Percentiles rank a stretch among this genome's conserved stretches.
These are phyloP conservation scores for Solanum chmielewskii DNA, from an alignment of 257 asterid species.

Conservation along the genomic window DNA sequence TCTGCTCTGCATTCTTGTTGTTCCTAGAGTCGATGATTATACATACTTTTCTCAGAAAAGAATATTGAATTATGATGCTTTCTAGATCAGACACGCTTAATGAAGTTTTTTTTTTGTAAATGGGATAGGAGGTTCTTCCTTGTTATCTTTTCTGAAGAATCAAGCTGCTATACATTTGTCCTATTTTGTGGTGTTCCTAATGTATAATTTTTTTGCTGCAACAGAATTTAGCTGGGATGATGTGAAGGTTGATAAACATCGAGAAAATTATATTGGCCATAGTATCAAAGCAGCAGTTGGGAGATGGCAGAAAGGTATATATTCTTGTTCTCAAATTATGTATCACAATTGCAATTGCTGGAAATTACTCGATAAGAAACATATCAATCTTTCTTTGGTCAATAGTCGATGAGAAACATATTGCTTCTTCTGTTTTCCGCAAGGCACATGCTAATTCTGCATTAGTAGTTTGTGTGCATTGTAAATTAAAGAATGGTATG, in stretches of 20 bases:
- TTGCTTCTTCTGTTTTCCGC: not conserved
- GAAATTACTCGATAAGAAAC: not conserved
- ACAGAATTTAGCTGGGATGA: conserved; percentile 99
- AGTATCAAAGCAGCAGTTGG: conserved; percentile 97
- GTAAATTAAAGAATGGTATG: not conserved
- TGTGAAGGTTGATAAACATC: conserved; percentile 88
- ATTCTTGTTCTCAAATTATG: not conserved
- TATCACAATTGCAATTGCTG: not conserved
- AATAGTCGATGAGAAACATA: not conserved
- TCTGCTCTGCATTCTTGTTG: not conserved
- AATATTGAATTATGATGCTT: not conserved
- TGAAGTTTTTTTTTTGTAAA: not conserved
- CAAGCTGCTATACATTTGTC: not conserved
- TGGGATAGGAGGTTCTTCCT: not conserved
- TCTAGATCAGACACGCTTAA: not conserved
- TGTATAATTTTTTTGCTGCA: not conserved
- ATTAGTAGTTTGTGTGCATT: not conserved
- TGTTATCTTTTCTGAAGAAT: not conserved
- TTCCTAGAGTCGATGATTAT: too few species aligned
- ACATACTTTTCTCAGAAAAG: too few species aligned
- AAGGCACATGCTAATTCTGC: not conserved
- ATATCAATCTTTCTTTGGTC: not conserved
- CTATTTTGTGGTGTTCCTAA: not conserved
- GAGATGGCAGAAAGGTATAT: conserved; percentile 98
- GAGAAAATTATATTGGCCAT: conserved; percentile 93